Evolutionary conservation across 345 rosid genomes (phyloP).

Genomic region (Turnera subulata): DNA sequence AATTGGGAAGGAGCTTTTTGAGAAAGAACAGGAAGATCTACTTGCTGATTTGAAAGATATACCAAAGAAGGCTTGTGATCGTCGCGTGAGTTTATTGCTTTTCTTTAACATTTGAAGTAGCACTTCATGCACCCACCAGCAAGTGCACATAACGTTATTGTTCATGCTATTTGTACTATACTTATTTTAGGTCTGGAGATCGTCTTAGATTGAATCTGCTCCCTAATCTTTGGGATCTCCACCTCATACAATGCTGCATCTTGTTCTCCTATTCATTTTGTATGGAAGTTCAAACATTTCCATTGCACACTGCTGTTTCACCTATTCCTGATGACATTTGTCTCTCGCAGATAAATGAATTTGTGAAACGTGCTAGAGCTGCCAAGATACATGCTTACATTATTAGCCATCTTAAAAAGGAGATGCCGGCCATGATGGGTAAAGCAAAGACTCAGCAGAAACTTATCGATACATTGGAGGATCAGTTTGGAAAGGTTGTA

Average conservation of each 20-base stretch:
- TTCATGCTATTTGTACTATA: no score
- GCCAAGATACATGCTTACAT: slow-evolving; percentile 91
- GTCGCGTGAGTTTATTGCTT: slow-evolving; percentile 61
- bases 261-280: background rate
- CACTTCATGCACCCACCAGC: background rate
- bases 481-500: slow-evolving; percentile 69
- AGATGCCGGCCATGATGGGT: slow-evolving; percentile 93
- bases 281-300: background rate
- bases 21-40: slow-evolving; percentile 93
- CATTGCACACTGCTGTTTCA: background rate
- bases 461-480: slow-evolving; percentile 71
- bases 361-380: slow-evolving; percentile 94
- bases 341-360: slow-evolving; percentile 71
- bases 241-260: background rate
- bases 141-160: background rate
- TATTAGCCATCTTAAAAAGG: slow-evolving; percentile 81
- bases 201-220: background rate
- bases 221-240: no score
- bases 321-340: slow-evolving; percentile 1
- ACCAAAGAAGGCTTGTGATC: slow-evolving; percentile 98
- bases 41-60: slow-evolving; percentile 82
- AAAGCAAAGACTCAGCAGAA: slow-evolving; percentile 86
- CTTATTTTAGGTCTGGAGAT: background rate
- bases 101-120: background rate
- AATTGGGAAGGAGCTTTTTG: slow-evolving; percentile 82